Percentiles rank a stretch among this genome's conserved stretches.
phyloP scores from a whole-genome alignment of 2,329 filamentous ascomycete genomes.

The Penicillium corylophilum region DNA sequence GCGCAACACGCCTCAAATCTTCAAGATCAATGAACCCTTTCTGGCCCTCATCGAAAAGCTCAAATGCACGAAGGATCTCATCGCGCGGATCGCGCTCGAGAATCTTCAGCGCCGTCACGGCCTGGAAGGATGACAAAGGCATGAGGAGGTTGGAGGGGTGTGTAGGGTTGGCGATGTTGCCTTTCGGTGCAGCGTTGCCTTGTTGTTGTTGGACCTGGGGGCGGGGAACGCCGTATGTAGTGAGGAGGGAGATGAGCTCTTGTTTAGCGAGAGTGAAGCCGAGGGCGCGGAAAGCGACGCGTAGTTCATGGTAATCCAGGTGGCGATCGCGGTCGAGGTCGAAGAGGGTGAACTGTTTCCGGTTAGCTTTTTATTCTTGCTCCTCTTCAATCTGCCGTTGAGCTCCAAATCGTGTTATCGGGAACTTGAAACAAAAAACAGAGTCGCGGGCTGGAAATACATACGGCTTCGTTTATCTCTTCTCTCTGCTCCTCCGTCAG shows the following conservation, averaged over 20 bases:
- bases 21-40: slow-evolving; percentile 89
- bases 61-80: slow-evolving; percentile 87
- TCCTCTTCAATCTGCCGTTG: too few relatives aligned
- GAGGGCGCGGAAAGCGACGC: slow-evolving; percentile 91
- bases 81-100: slow-evolving; percentile 80
- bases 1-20: slow-evolving; percentile 81
- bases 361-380: slow-evolving; percentile 7
- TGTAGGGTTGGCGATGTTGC: slow-evolving; percentile 48
- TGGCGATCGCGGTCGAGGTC: slow-evolving; percentile 92
- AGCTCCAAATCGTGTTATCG: too few relatives aligned
- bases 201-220: slow-evolving; percentile 50
- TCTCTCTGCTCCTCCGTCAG: slow-evolving; percentile 86
- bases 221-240: slow-evolving; percentile 74
- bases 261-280: slow-evolving; percentile 88
- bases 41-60: slow-evolving; percentile 87
- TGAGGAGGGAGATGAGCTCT: slow-evolving; percentile 78
- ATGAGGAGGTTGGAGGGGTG: slow-evolving; percentile 68
- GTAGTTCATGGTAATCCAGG: slow-evolving; percentile 97
- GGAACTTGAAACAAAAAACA: background rate
- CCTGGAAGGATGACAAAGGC: slow-evolving; percentile 69
- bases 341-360: slow-evolving; percentile 79
- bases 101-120: slow-evolving; percentile 76
- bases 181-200: slow-evolving; percentile 15
- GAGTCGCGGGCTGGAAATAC: slow-evolving; percentile 33
- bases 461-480: slow-evolving; percentile 89